A percentile compares a stretch with the other conserved stretches of the same genome.
phyloP scores from a whole-genome alignment of 331 rosid species.

The Arachis monticola region DNA sequence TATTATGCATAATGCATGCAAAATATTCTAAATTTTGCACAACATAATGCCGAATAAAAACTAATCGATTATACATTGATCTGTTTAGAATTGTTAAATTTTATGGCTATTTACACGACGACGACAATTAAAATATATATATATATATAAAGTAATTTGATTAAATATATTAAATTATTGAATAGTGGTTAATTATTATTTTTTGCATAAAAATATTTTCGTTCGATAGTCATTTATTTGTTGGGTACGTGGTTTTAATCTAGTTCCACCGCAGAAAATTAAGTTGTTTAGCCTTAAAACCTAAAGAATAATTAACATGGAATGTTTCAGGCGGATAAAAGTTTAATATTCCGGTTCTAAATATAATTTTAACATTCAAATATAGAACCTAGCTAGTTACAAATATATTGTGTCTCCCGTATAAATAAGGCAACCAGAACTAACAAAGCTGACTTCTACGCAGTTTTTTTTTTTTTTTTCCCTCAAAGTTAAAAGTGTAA shows the following conservation, averaged over 20 bases:
- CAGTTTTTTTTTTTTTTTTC: neutral
- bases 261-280: neutral
- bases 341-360: neutral
- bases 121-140: too few relatives aligned
- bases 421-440: neutral
- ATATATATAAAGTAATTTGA: too few relatives aligned
- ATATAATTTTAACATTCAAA: neutral
- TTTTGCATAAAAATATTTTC: too few relatives aligned
- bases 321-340: constrained; percentile 1
- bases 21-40: neutral
- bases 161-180: too few relatives aligned
- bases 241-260: neutral
- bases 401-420: neutral
- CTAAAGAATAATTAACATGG: neutral
- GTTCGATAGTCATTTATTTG: neutral
- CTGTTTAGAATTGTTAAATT: too few relatives aligned
- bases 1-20: neutral
- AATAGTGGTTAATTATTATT: too few relatives aligned
- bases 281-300: neutral
- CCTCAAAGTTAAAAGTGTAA: too few relatives aligned
- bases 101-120: too few relatives aligned
- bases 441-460: constrained; percentile 5
- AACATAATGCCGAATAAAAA: neutral
- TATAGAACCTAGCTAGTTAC: neutral
- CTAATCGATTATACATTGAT: neutral